Conservation (phyloP, 2,329 filamentous ascomycete species). For the Scleromitrula shiraiana region DNA sequence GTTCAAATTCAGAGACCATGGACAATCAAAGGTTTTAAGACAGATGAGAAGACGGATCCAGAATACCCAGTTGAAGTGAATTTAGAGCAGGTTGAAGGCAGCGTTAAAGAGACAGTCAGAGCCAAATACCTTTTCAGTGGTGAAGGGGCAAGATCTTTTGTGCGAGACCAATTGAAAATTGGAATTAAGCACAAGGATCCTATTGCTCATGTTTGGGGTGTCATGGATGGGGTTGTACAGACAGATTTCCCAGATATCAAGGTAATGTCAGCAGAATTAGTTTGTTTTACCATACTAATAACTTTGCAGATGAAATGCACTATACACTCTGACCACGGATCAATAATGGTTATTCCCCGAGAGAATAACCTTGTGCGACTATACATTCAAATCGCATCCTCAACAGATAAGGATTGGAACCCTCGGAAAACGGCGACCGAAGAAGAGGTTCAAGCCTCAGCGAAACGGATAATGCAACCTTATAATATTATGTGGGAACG, state of each 20-base stretch:
- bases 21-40: slow-evolving; percentile 53
- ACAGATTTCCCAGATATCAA: slow-evolving; percentile 74
- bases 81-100: slow-evolving; percentile 69
- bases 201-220: slow-evolving; percentile 65
- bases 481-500: slow-evolving; percentile 60
- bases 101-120: slow-evolving; percentile 58
- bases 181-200: slow-evolving; percentile 64
- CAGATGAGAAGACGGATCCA: slow-evolving; percentile 45
- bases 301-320: slow-evolving; percentile 58
- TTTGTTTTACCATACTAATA: slow-evolving; percentile 40
- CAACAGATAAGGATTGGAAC: slow-evolving; percentile 52
- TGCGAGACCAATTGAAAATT: slow-evolving; percentile 59
- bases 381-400: slow-evolving; percentile 60
- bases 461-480: slow-evolving; percentile 57
- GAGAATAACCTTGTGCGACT: slow-evolving; percentile 62
- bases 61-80: slow-evolving; percentile 76
- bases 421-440: slow-evolving; percentile 56
- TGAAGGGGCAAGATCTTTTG: slow-evolving; percentile 60
- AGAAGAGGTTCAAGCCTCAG: slow-evolving; percentile 55
- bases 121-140: slow-evolving; percentile 66
- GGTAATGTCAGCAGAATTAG: slow-evolving; percentile 40
- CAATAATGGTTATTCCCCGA: slow-evolving; percentile 72
- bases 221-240: slow-evolving; percentile 65
- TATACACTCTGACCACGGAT: slow-evolving; percentile 66
- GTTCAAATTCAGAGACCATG: slow-evolving; percentile 56